These are phyloP conservation scores for Blastobotrys apis DNA, from an alignment of 1,139 yeast genomes.

Conservation along the genomic window DNA sequence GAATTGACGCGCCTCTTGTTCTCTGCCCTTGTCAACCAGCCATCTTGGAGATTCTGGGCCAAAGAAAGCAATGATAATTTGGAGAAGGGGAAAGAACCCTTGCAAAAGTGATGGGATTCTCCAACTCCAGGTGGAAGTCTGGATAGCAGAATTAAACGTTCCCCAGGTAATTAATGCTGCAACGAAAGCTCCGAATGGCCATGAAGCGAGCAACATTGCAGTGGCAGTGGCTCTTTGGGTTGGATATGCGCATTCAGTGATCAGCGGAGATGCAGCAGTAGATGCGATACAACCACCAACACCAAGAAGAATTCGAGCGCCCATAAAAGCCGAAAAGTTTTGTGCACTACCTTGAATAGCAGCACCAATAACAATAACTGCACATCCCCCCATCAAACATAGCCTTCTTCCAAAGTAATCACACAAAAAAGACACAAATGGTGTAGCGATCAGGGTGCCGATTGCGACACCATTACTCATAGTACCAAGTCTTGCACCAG, in stretches of 20 bases:
- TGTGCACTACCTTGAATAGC: constrained; percentile 42
- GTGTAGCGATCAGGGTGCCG: constrained; percentile 36
- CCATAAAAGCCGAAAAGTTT: constrained; percentile 44
- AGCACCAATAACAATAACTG: constrained; percentile 44
- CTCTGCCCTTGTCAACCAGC: constrained; percentile 53
- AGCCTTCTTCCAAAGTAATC: constrained; percentile 49
- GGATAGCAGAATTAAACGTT: constrained; percentile 40
- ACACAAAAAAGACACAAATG: constrained; percentile 31
- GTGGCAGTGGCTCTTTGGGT: constrained; percentile 45
- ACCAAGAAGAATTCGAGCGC: constrained; percentile 48
- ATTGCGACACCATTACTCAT: constrained; percentile 50
- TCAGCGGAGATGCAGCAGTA: constrained; percentile 41
- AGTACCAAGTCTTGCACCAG: constrained; percentile 46
- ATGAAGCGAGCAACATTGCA: constrained; percentile 46
- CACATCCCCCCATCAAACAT: constrained; percentile 40
- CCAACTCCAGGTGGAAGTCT: constrained; percentile 40
- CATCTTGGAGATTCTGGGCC: constrained; percentile 69
- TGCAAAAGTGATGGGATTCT: constrained; percentile 43
- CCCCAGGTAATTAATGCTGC: constrained; percentile 58
- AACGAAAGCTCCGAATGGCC: constrained; percentile 51
- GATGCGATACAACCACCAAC: constrained; percentile 36
- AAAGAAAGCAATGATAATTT: constrained; percentile 25
- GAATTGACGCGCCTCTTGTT: constrained; percentile 44
- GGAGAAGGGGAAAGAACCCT: constrained; percentile 39
- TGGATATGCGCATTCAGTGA: constrained; percentile 40